These are phyloP conservation scores for Orbilia blumenaviensis DNA, from an alignment of 2,329 filamentous ascomycete genomes.

Conservation along the genomic window DNA sequence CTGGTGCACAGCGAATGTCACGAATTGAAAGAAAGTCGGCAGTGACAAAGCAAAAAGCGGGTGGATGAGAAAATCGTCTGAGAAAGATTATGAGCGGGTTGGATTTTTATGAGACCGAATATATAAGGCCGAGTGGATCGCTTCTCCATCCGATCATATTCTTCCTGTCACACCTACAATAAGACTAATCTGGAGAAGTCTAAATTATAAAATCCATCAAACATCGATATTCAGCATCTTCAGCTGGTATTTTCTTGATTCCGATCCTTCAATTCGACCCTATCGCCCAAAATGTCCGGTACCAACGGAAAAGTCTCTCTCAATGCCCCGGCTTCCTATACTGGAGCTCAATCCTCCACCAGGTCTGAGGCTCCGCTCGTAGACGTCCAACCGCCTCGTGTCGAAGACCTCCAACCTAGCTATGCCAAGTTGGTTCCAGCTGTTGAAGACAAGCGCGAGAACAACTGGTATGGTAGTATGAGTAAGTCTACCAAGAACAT, in stretches of 20 bases:
- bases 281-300: background rate
- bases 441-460: constrained; percentile 67
- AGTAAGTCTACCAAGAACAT: constrained; percentile 72
- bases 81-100: constrained; percentile 1
- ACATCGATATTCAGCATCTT: background rate
- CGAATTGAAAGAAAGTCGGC: constrained; percentile 3
- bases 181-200: background rate
- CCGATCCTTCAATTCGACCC: background rate
- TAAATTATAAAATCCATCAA: background rate
- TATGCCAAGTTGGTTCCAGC: constrained; percentile 69
- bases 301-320: constrained; percentile 6
- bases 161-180: background rate
- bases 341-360: constrained; percentile 61
- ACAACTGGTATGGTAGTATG: constrained; percentile 91
- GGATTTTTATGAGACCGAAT: background rate
- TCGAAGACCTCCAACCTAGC: constrained; percentile 83
- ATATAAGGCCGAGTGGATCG: constrained; percentile 13
- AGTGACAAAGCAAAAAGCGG: background rate
- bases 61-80: background rate
- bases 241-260: too few species aligned
- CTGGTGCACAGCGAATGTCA: background rate
- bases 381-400: constrained; percentile 78
- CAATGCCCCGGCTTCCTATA: constrained; percentile 29
- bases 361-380: constrained; percentile 67
- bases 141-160: background rate